Base-by-base conservation (phyloP, 495 filamentous ascomycete genomes). In the Penicillium roqueforti region DNA sequence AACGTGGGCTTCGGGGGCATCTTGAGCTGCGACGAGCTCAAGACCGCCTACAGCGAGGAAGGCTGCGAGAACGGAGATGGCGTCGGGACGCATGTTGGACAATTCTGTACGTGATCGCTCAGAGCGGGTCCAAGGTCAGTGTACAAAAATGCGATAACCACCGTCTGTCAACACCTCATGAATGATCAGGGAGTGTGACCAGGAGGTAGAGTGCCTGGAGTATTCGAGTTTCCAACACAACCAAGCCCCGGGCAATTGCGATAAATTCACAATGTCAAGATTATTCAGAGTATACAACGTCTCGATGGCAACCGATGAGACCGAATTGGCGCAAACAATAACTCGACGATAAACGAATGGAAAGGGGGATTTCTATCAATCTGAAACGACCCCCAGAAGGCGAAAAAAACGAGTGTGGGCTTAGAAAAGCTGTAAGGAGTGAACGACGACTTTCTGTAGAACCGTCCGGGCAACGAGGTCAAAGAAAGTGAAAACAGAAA, bases 351-450 rank as follows among this genome's bases (percentile, higher is more conserved):
- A 58, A 73, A 74, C 61, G 72, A 75, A 62, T 63, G 72, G 68
- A 71, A 40, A 69, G 69, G 69, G 68, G 64, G 47, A 13, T 39
- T 62, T 62, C 51, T 56, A 54, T 47, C 37, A 47, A 65, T 44
- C 51, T 64, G 68, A 64, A 63, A 62, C 61, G 57, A 56, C 55
- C 68, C 61, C 55, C 34, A 42, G 58, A 47, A 49, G 31, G n/a
- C 10, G 38, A 34, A 47, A 34, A 47, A 53, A 69, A 55, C 60
- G 68, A 70, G 56, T 63, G 69, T 68, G 57, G 58, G 53, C 58
- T 63, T 52, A 42, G 45, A 50, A 34, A 56, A 61, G 63, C 67
- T 52, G 72, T 70, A 73, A 73, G 70, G 72, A 73, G 68, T 60
- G 72, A 73, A 55, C 57, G 68, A 71, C 59, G 55, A 56, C 50